Evolutionary conservation across 1,284 basidiomycete species (phyloP).

Genomic region (Heterobasidion annosum): DNA sequence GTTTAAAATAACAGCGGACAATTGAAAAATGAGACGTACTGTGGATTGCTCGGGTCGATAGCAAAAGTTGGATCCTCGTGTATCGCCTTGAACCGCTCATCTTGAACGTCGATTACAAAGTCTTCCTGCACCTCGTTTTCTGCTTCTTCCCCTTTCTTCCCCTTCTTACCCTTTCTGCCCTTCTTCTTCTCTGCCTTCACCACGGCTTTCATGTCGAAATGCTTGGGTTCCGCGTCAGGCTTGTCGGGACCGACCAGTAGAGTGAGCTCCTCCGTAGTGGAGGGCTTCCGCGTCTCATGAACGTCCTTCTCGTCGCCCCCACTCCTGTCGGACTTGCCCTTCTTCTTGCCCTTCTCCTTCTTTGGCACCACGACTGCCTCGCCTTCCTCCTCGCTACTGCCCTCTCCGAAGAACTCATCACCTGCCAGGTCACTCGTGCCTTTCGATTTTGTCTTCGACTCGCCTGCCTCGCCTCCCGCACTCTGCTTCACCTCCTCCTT

Average conservation of each 20-base stretch:
- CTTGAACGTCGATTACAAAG: constrained; percentile 81
- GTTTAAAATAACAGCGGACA: not conserved
- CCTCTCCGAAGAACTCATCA: constrained; percentile 74
- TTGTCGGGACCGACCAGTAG: constrained; percentile 55
- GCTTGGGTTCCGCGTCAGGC: constrained; percentile 47
- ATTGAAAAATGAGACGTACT: constrained; percentile 41
- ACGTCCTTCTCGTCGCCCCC: constrained; percentile 4
- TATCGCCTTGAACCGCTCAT: constrained; percentile 82
- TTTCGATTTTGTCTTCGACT: constrained; percentile 14
- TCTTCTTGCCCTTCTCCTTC: constrained; percentile 15
- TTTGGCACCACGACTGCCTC: constrained; percentile 10
- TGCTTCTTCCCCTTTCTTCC: constrained; percentile 32
- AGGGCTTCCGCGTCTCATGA: constrained; percentile 15
- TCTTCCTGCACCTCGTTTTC: constrained; percentile 63
- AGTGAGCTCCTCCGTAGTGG: constrained; percentile 54
- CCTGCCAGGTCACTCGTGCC: constrained; percentile 13
- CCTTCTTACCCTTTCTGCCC: constrained; percentile 45
- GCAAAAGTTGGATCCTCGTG: constrained; percentile 91
- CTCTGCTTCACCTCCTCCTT: constrained; percentile 57
- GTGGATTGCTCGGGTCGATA: constrained; percentile 93
- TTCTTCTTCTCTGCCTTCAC: constrained; percentile 74
- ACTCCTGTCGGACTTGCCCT: constrained; percentile 4
- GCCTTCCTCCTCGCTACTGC: constrained; percentile 26
- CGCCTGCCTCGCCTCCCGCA: not conserved
- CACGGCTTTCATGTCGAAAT: constrained; percentile 91